Evolutionary conservation across 1,284 basidiomycete species (phyloP).

Genomic region (Agaricales sp.): DNA sequence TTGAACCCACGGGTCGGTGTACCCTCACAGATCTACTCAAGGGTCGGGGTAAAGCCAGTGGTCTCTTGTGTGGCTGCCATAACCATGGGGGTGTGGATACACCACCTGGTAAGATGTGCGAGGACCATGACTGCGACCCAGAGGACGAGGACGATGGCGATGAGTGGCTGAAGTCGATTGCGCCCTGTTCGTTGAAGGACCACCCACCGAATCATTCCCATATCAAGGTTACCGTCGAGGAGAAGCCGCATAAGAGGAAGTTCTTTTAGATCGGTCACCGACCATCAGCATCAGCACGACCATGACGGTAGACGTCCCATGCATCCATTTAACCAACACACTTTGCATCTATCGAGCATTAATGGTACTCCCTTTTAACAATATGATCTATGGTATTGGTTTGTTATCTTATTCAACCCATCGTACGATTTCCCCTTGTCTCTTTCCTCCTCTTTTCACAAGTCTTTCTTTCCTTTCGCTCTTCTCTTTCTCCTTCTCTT

Average conservation of each 20-base stretch:
- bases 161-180: conserved; percentile 68
- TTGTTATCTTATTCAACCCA: neutral
- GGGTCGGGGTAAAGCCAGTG: conserved; percentile 67
- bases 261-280: conserved; percentile 42
- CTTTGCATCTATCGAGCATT: too few relatives aligned
- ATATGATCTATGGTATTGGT: neutral
- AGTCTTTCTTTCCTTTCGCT: neutral
- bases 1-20: conserved; percentile 84
- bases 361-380: too few relatives aligned
- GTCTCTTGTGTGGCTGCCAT: conserved; percentile 72
- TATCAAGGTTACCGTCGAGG: conserved; percentile 60
- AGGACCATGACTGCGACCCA: conserved; percentile 51
- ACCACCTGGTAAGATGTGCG: conserved; percentile 31
- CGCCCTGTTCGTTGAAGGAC: conserved; percentile 52
- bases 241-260: conserved; percentile 59
- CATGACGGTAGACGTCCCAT: too few relatives aligned
- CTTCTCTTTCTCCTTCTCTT: neutral
- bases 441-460: neutral
- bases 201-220: conserved; percentile 47
- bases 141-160: conserved; percentile 70
- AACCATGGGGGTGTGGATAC: conserved; percentile 22
- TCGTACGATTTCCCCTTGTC: neutral
- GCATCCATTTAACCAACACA: too few relatives aligned
- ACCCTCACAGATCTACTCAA: conserved; percentile 90
- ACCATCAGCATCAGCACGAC: conserved; percentile 1